Base-by-base conservation (phyloP, 148 eudicot species). In the Spergularia bocconei region DNA sequence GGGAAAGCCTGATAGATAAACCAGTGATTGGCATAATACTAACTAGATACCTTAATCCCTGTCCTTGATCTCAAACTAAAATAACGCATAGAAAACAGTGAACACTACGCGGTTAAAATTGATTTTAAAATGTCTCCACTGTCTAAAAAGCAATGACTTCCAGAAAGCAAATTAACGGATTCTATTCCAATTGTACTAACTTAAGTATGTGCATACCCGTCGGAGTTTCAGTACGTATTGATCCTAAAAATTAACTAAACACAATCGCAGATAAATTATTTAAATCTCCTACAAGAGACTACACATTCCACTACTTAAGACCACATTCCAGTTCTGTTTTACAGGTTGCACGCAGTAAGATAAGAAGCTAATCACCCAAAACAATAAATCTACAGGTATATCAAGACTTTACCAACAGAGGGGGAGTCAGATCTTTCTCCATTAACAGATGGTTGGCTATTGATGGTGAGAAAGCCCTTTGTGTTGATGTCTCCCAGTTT, bases 401-500 rank as follows among this genome's bases (percentile, higher is more conserved):
- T 50, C 5, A 39, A 14, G 67, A 70, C 91, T 80, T 29, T 86
- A 94, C 98, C 98, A 76, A 94, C 87, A 69, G 92, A 36, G 16
- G 88, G 89, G 59, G 96, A 87, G 84, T 91, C 98, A 29, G 98
- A 94, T 74, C 79, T 82, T 69, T 84, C 91, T 67, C 96, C 98
- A 74, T 91, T 94, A 55, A 94, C 97, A 19, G 98, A 90, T 16
- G 98, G 98, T 79, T 91, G 98, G 80, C 98, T 94, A 71, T 94
- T 94, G 79, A 92, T 88, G 29, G 98, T 91, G 79, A 91, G 93
- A 70, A 91, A 91, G 55, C 98, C 98, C 86, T 90, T 91, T 25
- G 56, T 50, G 69, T 94, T 94, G 25, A 94, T 84, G 73, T 71
- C 78, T 54, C 78, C 88, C 67, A 94, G 85, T 63, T 90, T 83